phyloP scores from a whole-genome alignment of 2,329 filamentous ascomycete genomes.

The Phyllosticta ampelicida region DNA sequence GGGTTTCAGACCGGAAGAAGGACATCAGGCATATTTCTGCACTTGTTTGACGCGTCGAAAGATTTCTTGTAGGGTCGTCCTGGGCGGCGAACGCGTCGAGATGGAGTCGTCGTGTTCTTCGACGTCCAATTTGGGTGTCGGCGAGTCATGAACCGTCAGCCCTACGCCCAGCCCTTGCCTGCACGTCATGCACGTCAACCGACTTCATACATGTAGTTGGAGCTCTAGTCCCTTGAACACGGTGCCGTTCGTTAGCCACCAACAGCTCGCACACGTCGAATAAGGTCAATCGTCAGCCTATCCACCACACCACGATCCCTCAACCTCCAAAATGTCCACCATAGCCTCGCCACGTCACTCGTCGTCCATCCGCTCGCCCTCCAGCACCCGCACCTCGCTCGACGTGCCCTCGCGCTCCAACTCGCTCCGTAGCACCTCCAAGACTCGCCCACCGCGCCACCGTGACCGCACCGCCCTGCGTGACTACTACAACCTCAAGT shows the following conservation, averaged over 20 bases:
- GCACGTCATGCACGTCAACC: neutral
- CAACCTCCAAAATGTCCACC: constrained; percentile 39
- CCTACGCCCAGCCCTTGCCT: constrained; percentile 7
- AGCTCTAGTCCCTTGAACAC: neutral
- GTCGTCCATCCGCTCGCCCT: constrained; percentile 53
- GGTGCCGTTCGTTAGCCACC: neutral
- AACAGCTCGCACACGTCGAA: neutral
- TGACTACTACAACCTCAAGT: constrained; percentile 84
- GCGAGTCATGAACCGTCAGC: constrained; percentile 10
- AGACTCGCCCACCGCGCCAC: constrained; percentile 48
- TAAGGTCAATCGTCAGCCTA: no score
- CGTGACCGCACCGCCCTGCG: constrained; percentile 79
- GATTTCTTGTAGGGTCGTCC: neutral
- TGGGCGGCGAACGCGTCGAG: no score
- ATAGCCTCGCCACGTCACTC: constrained; percentile 50
- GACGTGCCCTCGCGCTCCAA: constrained; percentile 32
- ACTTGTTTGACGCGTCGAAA: neutral
- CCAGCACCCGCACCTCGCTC: constrained; percentile 66
- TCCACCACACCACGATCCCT: neutral
- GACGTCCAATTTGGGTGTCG: neutral
- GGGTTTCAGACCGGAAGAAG: neutral
- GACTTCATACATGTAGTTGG: no score
- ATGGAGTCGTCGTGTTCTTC: neutral
- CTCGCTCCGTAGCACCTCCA: constrained; percentile 17
- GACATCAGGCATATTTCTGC: neutral